Conservation (phyloP, 1,139 yeast genomes). For the Arxiozyma slooffiae region DNA sequence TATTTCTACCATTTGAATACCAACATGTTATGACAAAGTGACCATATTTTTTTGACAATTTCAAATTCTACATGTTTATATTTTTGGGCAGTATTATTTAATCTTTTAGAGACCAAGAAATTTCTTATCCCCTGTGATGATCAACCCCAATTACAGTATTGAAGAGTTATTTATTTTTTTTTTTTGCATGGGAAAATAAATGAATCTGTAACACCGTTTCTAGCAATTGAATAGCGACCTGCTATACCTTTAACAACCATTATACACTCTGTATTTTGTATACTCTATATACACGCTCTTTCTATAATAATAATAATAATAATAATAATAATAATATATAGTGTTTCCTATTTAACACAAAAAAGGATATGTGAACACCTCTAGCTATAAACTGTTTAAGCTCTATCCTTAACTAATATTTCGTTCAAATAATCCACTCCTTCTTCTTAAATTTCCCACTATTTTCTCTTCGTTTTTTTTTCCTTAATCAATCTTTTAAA, state of each 20-base stretch:
- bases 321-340: too few species aligned
- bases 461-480: slow-evolving; percentile 12
- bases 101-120: slow-evolving; percentile 45
- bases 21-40: slow-evolving; percentile 73
- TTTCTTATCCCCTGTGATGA: slow-evolving; percentile 73
- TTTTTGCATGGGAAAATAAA: slow-evolving; percentile 56
- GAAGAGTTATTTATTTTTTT: slow-evolving; percentile 56
- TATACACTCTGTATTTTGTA: too few species aligned
- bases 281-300: neutral
- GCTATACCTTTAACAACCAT: slow-evolving; percentile 41
- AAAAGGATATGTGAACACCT: too few species aligned
- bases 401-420: too few species aligned
- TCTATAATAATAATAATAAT: too few species aligned
- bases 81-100: slow-evolving; percentile 47
- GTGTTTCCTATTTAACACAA: too few species aligned
- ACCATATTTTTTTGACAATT: slow-evolving; percentile 58
- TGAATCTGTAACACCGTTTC: slow-evolving; percentile 70
- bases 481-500: too few species aligned
- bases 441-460: neutral
- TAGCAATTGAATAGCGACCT: slow-evolving; percentile 42
- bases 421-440: too few species aligned
- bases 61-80: slow-evolving; percentile 66
- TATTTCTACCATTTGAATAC: slow-evolving; percentile 41
- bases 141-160: slow-evolving; percentile 93
- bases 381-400: too few species aligned